A percentile compares a stretch with the other conserved stretches of the same genome.
These are phyloP conservation scores for Hericium rajendrae DNA, from an alignment of 768 basidiomycete genomes.

Conservation along the genomic window DNA sequence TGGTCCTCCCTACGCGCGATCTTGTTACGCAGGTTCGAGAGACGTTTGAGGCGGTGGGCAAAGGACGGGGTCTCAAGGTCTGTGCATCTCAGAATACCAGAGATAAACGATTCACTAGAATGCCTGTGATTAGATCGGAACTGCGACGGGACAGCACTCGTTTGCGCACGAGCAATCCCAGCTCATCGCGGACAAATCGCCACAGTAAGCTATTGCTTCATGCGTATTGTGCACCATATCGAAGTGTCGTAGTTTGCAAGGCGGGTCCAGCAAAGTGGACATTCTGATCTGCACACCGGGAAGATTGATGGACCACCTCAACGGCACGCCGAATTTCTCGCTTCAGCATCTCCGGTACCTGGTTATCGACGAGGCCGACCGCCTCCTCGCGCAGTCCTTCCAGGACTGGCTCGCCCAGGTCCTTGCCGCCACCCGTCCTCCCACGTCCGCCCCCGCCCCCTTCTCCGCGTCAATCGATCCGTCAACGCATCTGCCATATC, in stretches of 20 bases:
- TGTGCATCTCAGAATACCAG: conserved; percentile 6
- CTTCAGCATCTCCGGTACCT: conserved; percentile 93
- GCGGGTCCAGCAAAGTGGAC: conserved; percentile 88
- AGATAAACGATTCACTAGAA: too few species aligned
- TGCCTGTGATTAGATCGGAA: conserved; percentile 40
- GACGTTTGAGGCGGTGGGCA: conserved; percentile 77
- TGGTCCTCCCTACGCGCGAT: conserved; percentile 91
- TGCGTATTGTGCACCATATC: neutral
- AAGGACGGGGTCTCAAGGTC: conserved; percentile 84
- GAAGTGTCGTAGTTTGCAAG: conserved; percentile 42
- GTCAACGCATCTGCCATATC: conserved; percentile 15
- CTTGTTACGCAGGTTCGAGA: conserved; percentile 88
- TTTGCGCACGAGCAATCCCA: conserved; percentile 87
- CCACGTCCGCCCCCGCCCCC: neutral
- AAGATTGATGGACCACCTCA: conserved; percentile 87
- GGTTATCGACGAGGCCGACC: conserved; percentile 95
- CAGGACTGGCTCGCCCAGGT: conserved; percentile 91
- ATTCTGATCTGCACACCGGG: conserved; percentile 95
- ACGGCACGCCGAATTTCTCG: conserved; percentile 81
- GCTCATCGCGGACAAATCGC: conserved; percentile 52
- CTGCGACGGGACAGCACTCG: conserved; percentile 88
- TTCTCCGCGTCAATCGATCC: neutral
- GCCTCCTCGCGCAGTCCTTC: conserved; percentile 90
- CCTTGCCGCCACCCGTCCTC: conserved; percentile 56
- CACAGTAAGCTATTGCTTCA: conserved; percentile 31